phyloP scores from a whole-genome alignment of 2,329 filamentous ascomycete species.

The Penicillium sp. region DNA sequence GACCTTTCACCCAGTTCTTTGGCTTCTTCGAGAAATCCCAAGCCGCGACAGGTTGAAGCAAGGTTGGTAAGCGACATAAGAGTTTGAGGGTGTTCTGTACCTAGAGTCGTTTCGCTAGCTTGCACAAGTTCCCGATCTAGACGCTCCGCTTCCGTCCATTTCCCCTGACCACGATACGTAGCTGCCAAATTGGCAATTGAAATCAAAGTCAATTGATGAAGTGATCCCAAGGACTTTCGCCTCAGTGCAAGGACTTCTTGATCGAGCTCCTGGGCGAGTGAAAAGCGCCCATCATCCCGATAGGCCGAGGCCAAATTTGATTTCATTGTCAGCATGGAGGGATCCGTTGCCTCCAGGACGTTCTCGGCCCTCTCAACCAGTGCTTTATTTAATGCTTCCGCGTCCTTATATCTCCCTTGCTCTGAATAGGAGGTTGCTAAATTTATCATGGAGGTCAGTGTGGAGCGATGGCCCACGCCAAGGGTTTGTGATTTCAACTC shows the following conservation, averaged over 20 bases:
- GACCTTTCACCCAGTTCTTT: constrained; percentile 14
- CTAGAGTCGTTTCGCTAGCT: constrained; percentile 7
- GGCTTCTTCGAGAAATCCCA: constrained; percentile 16
- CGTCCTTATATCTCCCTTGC: constrained; percentile 17
- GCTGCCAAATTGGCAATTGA: constrained; percentile 20
- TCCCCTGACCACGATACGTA: constrained; percentile 15
- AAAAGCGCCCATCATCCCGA: constrained; percentile 13
- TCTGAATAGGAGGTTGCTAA: constrained; percentile 16
- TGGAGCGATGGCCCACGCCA: constrained; percentile 8
- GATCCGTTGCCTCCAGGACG: neutral
- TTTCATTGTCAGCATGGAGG: constrained; percentile 16
- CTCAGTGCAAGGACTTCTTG: constrained; percentile 9
- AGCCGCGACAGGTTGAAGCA: constrained; percentile 16
- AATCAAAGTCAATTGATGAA: constrained; percentile 12
- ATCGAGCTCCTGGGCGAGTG: constrained; percentile 12
- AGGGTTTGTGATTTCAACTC: constrained; percentile 10
- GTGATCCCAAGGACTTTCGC: constrained; percentile 6
- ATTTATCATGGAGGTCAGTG: constrained; percentile 15
- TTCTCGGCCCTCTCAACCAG: constrained; percentile 10
- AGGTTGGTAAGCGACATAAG: constrained; percentile 22
- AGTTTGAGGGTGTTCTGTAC: constrained; percentile 19
- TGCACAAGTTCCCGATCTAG: constrained; percentile 17
- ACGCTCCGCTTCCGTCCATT: constrained; percentile 15
- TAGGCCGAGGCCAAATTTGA: constrained; percentile 15
- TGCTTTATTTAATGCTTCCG: constrained; percentile 7